These are phyloP conservation scores for Tephrocybe sp. DNA, from an alignment of 768 basidiomycete genomes.

Conservation along the genomic window DNA sequence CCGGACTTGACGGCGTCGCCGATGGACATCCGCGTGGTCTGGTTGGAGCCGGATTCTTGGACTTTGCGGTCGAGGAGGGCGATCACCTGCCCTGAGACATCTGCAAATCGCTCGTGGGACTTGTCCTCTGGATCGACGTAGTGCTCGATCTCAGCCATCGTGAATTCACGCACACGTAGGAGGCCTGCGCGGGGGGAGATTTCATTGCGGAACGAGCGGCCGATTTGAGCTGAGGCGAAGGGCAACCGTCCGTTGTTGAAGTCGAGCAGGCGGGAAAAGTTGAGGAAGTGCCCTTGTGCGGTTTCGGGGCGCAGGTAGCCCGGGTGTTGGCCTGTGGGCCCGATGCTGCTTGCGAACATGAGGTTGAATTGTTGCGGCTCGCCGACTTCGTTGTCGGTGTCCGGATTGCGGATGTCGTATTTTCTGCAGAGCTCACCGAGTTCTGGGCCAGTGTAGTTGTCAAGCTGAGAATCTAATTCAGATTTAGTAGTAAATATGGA, in stretches of 20 bases:
- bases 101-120: conserved; percentile 76
- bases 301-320: conserved; percentile 98
- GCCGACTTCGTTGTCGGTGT: conserved; percentile 87
- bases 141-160: conserved; percentile 99
- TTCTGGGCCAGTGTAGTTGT: conserved; percentile 89
- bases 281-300: conserved; percentile 97
- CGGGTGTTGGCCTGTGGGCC: conserved; percentile 95
- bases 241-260: conserved; percentile 98
- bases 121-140: conserved; percentile 96
- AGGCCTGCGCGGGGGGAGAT: conserved; percentile 96
- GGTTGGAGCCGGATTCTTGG: conserved; percentile 73
- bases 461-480: conserved; percentile 52
- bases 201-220: conserved; percentile 95
- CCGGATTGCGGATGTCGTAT: conserved; percentile 82
- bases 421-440: conserved; percentile 84
- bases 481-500: background rate
- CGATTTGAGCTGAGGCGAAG: conserved; percentile 97
- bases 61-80: conserved; percentile 78
- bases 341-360: conserved; percentile 98
- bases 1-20: conserved; percentile 88
- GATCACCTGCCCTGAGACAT: conserved; percentile 74
- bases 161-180: conserved; percentile 96
- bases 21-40: conserved; percentile 63
- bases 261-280: conserved; percentile 94
- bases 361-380: conserved; percentile 97